These are phyloP conservation scores for Urtica urens DNA, from an alignment of 306 rosid genomes.

Conservation along the genomic window DNA sequence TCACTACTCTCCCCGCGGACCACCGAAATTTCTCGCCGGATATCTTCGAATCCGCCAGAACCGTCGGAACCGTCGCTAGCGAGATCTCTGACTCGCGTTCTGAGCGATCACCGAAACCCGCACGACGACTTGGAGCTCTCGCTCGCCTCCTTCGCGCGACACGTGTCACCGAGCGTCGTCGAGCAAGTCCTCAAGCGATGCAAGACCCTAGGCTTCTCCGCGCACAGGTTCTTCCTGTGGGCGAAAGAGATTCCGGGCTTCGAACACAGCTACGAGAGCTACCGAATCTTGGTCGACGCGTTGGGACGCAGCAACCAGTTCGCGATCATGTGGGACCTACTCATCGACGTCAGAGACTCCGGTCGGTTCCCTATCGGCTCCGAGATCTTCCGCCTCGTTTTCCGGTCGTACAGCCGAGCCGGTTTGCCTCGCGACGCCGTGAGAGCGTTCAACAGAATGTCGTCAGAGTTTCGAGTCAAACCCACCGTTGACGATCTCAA, in stretches of 20 bases:
- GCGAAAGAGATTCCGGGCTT: conserved; percentile 61
- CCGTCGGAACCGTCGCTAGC: conserved; percentile 39
- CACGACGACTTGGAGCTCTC: conserved; percentile 61
- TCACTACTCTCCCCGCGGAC: conserved; percentile 20
- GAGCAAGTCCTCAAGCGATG: conserved; percentile 85
- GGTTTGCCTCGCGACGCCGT: conserved; percentile 67
- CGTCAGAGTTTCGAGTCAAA: conserved; percentile 59
- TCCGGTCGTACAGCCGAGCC: conserved; percentile 57
- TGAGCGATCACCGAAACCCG: conserved; percentile 71
- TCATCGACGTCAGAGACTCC: conserved; percentile 49
- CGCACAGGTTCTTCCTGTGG: conserved; percentile 92
- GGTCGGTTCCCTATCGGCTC: conserved; percentile 37
- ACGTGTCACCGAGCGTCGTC: conserved; percentile 48
- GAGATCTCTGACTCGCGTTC: conserved; percentile 67
- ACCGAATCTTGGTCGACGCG: conserved; percentile 57
- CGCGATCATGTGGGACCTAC: conserved; percentile 87
- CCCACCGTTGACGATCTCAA: conserved; percentile 55
- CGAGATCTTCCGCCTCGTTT: conserved; percentile 64
- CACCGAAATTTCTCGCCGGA: conserved; percentile 10
- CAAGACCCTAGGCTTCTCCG: conserved; percentile 61
- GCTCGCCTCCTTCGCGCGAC: conserved; percentile 42
- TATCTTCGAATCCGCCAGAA: conserved; percentile 17
- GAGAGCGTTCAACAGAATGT: conserved; percentile 67
- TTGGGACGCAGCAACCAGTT: conserved; percentile 63
- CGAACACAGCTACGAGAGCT: conserved; percentile 50